These are phyloP conservation scores for Ustilago lituana DNA, from an alignment of 1,284 basidiomycete genomes.

Conservation along the genomic window DNA sequence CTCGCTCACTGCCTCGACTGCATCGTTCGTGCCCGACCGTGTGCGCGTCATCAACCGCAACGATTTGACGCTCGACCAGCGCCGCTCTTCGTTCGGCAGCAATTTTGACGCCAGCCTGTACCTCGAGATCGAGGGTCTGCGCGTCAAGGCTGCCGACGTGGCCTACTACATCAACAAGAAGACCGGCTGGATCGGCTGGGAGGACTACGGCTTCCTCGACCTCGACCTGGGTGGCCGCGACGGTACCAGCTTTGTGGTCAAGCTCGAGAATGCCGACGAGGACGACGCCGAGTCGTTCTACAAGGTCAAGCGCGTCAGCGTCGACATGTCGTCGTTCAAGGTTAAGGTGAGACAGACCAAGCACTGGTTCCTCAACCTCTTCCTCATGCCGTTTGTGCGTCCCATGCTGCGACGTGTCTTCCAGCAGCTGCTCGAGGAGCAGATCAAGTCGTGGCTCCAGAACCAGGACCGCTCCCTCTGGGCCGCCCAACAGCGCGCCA, in stretches of 20 bases:
- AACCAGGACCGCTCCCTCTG: slow-evolving; percentile 64
- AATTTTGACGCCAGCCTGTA: slow-evolving; percentile 68
- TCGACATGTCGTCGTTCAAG: slow-evolving; percentile 67
- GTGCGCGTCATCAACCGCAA: slow-evolving; percentile 69
- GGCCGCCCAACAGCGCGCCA: slow-evolving; percentile 68
- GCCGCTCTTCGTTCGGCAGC: slow-evolving; percentile 68
- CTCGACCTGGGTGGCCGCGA: slow-evolving; percentile 68
- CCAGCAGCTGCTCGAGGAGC: slow-evolving; percentile 67
- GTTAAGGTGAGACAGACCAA: slow-evolving; percentile 56
- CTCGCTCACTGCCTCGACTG: slow-evolving; percentile 66
- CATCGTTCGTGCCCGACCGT: slow-evolving; percentile 70
- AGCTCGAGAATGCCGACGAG: slow-evolving; percentile 69
- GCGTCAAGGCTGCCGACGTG: slow-evolving; percentile 69
- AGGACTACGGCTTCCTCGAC: slow-evolving; percentile 70
- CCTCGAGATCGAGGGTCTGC: slow-evolving; percentile 69
- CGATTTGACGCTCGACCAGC: slow-evolving; percentile 69
- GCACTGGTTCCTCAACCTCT: slow-evolving; percentile 62
- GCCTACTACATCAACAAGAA: slow-evolving; percentile 70
- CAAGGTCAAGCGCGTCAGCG: slow-evolving; percentile 69
- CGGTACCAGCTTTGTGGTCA: slow-evolving; percentile 69
- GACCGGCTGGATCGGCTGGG: slow-evolving; percentile 66
- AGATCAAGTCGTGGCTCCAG: slow-evolving; percentile 58
- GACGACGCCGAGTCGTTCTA: slow-evolving; percentile 70
- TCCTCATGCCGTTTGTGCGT: slow-evolving; percentile 61
- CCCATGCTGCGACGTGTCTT: slow-evolving; percentile 51